phyloP scores from a whole-genome alignment of 768 basidiomycete genomes.

The Suillus discolor region DNA sequence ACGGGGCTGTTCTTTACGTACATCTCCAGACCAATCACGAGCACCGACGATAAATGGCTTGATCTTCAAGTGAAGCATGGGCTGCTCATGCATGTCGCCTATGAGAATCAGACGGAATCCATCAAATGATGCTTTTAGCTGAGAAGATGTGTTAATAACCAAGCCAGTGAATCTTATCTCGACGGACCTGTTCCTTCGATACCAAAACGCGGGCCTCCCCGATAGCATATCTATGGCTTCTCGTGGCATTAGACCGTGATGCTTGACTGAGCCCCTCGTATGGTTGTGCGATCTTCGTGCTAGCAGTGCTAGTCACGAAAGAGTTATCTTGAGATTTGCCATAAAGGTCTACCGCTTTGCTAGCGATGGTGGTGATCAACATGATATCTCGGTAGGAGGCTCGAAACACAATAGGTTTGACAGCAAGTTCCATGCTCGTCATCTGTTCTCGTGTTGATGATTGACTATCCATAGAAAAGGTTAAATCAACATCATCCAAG shows the following conservation, averaged over 20 bases:
- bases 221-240: conserved; percentile 19
- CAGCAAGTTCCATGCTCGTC: conserved; percentile 80
- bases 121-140: conserved; percentile 87
- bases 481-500: conserved; percentile 89
- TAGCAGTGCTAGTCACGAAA: neutral
- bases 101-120: conserved; percentile 94
- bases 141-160: conserved; percentile 9
- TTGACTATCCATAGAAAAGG: conserved; percentile 86
- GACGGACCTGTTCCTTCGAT: conserved; percentile 79
- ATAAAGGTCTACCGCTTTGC: conserved; percentile 85
- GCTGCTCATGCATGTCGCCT: conserved; percentile 93
- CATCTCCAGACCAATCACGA: conserved; percentile 94
- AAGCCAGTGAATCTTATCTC: neutral
- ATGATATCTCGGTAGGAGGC: conserved; percentile 95
- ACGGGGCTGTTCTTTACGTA: conserved; percentile 34
- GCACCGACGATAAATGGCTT: conserved; percentile 82
- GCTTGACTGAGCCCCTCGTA: neutral
- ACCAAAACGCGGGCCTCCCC: conserved; percentile 52
- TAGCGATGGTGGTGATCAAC: conserved; percentile 83
- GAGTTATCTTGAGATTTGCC: conserved; percentile 38
- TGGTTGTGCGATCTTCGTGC: neutral
- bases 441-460: conserved; percentile 67
- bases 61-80: conserved; percentile 86
- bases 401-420: conserved; percentile 86
- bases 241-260: conserved; percentile 18